Evolutionary conservation across 495 filamentous ascomycete species (phyloP).

Genomic region (Tuber indicum): DNA sequence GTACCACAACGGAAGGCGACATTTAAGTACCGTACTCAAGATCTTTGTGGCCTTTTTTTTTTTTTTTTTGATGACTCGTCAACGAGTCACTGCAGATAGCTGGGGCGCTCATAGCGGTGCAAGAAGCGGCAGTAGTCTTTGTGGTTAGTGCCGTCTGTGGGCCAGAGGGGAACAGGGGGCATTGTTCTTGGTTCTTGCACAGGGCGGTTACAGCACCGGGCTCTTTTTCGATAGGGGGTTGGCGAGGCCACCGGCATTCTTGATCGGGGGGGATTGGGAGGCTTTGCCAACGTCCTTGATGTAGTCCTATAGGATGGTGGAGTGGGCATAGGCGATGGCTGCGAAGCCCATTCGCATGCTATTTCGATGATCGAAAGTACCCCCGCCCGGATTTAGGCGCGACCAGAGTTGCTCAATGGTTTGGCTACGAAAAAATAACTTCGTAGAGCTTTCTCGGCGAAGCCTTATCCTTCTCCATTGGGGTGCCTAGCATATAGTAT

Average conservation of each 20-base stretch:
- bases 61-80: conserved; percentile 59
- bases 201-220: conserved; percentile 81
- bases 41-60: conserved; percentile 59
- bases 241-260: conserved; percentile 45
- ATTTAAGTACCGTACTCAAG: conserved; percentile 65
- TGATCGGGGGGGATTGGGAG: conserved; percentile 34
- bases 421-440: conserved; percentile 66
- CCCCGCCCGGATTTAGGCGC: conserved; percentile 72
- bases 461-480: no score
- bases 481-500: no score
- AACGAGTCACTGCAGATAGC: conserved; percentile 67
- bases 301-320: conserved; percentile 54
- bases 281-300: conserved; percentile 49
- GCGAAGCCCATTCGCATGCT: conserved; percentile 50
- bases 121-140: conserved; percentile 87
- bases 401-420: conserved; percentile 80
- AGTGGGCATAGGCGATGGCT: conserved; percentile 50
- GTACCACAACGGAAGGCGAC: conserved; percentile 74
- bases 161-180: conserved; percentile 72
- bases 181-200: conserved; percentile 82
- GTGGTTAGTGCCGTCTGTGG: conserved; percentile 59
- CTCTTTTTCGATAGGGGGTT: conserved; percentile 44
- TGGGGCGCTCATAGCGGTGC: conserved; percentile 72
- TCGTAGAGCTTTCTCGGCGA: conserved; percentile 51
- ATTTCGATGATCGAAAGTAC: conserved; percentile 74